Evolutionary conservation across 345 rosid species (phyloP).

Genomic region (Eucalyptus cladocalyx): DNA sequence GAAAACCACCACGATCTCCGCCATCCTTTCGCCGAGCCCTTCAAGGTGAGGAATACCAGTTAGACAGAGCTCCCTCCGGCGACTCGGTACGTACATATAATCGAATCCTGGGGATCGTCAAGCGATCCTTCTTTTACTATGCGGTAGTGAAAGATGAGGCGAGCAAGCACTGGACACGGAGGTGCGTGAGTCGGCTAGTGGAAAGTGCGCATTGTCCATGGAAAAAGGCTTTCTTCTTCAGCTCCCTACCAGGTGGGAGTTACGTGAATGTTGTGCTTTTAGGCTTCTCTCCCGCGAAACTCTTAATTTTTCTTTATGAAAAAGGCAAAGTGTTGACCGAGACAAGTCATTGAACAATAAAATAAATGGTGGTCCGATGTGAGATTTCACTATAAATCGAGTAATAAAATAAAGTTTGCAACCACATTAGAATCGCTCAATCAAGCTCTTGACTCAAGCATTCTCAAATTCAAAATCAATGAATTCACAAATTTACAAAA

Average conservation of each 20-base stretch:
- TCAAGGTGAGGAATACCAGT: background rate
- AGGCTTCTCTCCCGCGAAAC: background rate
- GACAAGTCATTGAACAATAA: background rate
- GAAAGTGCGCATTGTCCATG: background rate
- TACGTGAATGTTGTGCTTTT: background rate
- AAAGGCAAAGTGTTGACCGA: background rate
- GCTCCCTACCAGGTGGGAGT: background rate
- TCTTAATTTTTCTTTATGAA: background rate
- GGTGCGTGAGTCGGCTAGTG: background rate
- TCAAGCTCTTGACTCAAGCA: background rate
- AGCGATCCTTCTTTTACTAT: background rate
- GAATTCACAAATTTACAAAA: background rate
- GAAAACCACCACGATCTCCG: slow-evolving; percentile 45
- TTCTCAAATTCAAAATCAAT: background rate
- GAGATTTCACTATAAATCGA: background rate
- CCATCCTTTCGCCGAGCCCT: slow-evolving; percentile 4
- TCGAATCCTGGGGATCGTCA: background rate
- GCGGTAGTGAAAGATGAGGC: background rate
- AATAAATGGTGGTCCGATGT: background rate
- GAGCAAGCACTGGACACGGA: background rate
- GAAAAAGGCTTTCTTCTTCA: background rate
- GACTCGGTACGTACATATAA: background rate
- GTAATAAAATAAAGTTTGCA: background rate
- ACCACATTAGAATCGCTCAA: accelerated
- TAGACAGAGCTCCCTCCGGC: background rate